These are phyloP conservation scores for Daucus carota DNA, from an alignment of 129 eudicot genomes.

Conservation along the genomic window DNA sequence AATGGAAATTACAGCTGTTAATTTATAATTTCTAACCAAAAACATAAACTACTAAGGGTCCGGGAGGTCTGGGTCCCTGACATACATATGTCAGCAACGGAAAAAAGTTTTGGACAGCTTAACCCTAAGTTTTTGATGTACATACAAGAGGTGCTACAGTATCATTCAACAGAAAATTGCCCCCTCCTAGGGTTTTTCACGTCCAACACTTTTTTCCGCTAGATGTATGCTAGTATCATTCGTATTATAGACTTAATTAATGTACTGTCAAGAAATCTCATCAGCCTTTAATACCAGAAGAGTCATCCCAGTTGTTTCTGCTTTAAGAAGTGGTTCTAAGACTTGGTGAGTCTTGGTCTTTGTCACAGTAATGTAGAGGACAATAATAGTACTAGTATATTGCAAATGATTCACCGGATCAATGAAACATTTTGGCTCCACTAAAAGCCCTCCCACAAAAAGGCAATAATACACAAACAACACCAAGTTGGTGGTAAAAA, in stretches of 20 bases:
- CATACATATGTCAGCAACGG: too few relatives aligned
- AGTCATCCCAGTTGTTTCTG: not conserved
- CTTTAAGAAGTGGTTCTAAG: not conserved
- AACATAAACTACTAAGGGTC: too few relatives aligned
- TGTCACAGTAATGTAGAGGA: not conserved
- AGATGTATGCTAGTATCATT: too few relatives aligned
- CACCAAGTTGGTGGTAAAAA: not conserved
- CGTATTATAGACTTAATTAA: too few relatives aligned
- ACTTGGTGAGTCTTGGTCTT: not conserved
- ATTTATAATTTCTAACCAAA: too few relatives aligned
- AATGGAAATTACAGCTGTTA: not conserved
- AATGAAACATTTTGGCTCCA: conserved; percentile 2
- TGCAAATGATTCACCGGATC: not conserved
- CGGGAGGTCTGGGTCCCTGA: too few relatives aligned
- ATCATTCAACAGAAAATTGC: too few relatives aligned
- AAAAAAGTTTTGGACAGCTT: too few relatives aligned
- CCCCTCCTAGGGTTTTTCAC: too few relatives aligned
- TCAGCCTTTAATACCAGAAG: not conserved
- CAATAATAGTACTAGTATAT: not conserved
- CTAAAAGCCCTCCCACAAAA: not conserved
- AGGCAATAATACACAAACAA: not conserved
- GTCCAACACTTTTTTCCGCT: too few relatives aligned
- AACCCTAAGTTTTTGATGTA: too few relatives aligned
- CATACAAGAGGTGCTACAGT: too few relatives aligned
- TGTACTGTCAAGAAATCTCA: not conserved